Evolutionary conservation across 352 stramenopile genomes (phyloP).

Genomic region (Globisporangium heterothallicum): DNA sequence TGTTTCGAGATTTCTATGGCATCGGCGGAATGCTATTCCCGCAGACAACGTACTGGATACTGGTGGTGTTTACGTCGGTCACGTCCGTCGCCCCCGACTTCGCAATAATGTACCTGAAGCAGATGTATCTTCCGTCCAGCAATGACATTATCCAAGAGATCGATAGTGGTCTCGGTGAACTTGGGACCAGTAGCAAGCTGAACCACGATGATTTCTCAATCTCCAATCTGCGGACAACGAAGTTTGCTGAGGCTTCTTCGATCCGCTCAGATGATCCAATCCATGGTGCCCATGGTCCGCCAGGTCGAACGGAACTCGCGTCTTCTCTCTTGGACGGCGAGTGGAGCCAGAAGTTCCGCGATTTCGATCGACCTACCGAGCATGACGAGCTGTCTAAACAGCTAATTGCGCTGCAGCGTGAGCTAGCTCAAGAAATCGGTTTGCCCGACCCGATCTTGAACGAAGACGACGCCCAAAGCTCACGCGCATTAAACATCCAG

Average conservation of each 20-base stretch:
- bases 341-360: constrained; percentile 76
- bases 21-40: constrained; percentile 54
- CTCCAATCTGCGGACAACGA: constrained; percentile 8
- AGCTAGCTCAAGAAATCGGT: constrained; percentile 71
- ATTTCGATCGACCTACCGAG: constrained; percentile 72
- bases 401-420: constrained; percentile 54
- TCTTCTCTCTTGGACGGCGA: constrained; percentile 58
- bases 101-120: constrained; percentile 65
- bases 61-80: constrained; percentile 60
- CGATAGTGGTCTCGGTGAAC: constrained; percentile 58
- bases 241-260: constrained; percentile 18
- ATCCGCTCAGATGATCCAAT: constrained; percentile 30
- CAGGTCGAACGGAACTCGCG: constrained; percentile 34
- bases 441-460: constrained; percentile 50
- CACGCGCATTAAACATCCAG: constrained; percentile 53
- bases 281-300: constrained; percentile 7
- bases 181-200: not conserved
- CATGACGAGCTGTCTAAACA: constrained; percentile 80
- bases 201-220: constrained; percentile 17
- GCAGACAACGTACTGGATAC: constrained; percentile 50
- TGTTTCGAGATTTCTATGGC: constrained; percentile 73
- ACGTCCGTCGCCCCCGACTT: constrained; percentile 58
- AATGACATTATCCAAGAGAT: constrained; percentile 85
- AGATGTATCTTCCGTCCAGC: constrained; percentile 82
- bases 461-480: constrained; percentile 68